Evolutionary conservation across 371 early-diverging fungal genomes (phyloP), one percentile per base, ranked within the genome.

Genomic region (Rhizopus microsporus): DNA sequence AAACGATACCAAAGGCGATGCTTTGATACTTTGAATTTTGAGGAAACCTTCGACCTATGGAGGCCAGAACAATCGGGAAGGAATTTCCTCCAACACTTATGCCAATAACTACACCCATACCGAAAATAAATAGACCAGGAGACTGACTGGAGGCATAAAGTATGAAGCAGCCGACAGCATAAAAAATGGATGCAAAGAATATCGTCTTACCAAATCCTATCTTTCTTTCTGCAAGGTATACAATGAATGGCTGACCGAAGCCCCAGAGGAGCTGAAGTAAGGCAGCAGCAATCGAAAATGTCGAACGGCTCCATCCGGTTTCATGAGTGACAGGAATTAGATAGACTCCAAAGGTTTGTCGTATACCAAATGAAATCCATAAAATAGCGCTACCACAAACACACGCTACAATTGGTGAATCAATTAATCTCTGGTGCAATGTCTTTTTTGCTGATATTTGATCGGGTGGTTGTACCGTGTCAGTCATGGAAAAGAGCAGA

Each of bases 1-100:
- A 68, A 0, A 74, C 71, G 7, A 74, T 57, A n/a, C 74, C 74
- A 51, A 74, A 74, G 0, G 70, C 68, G 29, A 70, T 54, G 4
- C 56, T 61, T 47, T 70, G 74, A n/a, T 57, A 42, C 34, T 63
- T 60, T 15, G 65, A 65, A 0, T 60, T 51, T 43, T 58, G 68
- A 12, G 66, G 63, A 51, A 61, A 67, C 15, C 66, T 62, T 48
- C 71, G 60, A 1, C 74, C 74, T 7, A 69, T 38, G 0, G 65
- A 45, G 15, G 71, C 68, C 17, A 74, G 42, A 0, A 70, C 59
- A n/a, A 47, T 65, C 3, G 74, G 71, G 17, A 70, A 74, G 4
- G 65, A 65, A 42, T 60, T 68, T 12, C 68, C 68, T 8, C 74
- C 74, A 16, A 64, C 68, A 17, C 63, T 59, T 8, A 61, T 54